These are phyloP conservation scores for Dactylellina parvicollis DNA, from an alignment of 2,329 filamentous ascomycete genomes.

Conservation along the genomic window DNA sequence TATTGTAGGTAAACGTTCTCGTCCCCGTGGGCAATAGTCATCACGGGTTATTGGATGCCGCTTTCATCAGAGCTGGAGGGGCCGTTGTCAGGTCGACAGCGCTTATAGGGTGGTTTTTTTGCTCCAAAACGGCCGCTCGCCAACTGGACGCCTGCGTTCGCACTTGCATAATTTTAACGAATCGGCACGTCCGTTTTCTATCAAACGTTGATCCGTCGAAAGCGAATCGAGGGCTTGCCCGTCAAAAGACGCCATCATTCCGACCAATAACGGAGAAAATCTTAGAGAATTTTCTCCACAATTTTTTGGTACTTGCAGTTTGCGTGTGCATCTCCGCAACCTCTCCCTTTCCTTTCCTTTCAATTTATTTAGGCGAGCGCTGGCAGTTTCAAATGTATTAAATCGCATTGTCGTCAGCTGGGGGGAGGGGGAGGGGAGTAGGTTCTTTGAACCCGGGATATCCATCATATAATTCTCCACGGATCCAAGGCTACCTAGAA, in stretches of 20 bases:
- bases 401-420: conserved; percentile 28
- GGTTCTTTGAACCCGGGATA: conserved; percentile 11
- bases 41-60: too few relatives aligned
- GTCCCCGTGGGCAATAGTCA: too few relatives aligned
- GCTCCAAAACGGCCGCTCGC: conserved; percentile 9
- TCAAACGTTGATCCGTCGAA: background rate
- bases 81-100: conserved; percentile 10
- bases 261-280: conserved; percentile 26
- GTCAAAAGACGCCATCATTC: background rate
- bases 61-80: too few relatives aligned
- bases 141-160: background rate
- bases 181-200: conserved; percentile 23
- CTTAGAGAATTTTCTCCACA: background rate
- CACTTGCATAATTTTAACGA: background rate
- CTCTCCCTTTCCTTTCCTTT: background rate
- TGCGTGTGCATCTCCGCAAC: too few relatives aligned
- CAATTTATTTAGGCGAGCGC: conserved; percentile 51
- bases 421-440: background rate
- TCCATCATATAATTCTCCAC: conserved; percentile 17
- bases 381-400: conserved; percentile 49
- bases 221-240: background rate
- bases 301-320: too few relatives aligned
- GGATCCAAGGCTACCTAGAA: conserved; percentile 7
- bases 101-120: conserved; percentile 24
- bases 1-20: conserved; percentile 36